Evolutionary conservation across 2,329 filamentous ascomycete species (phyloP).

Genomic region (Nigrograna mackinnonii): DNA sequence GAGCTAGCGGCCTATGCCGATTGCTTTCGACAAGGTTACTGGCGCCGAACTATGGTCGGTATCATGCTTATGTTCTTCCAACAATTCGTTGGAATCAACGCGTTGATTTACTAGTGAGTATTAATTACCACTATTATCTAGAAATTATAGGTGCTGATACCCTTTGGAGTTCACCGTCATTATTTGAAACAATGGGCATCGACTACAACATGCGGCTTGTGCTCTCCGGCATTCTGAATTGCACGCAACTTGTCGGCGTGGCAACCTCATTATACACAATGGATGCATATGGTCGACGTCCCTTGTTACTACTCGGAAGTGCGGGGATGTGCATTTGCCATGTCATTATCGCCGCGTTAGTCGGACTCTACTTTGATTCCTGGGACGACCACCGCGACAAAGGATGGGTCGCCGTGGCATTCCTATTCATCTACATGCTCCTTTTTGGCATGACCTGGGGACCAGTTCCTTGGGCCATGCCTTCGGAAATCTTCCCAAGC

Average conservation of each 20-base stretch:
- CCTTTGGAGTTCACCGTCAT: not conserved
- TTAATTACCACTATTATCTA: no score
- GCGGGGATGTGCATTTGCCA: not conserved
- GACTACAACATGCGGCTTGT: not conserved
- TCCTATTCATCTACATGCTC: not conserved
- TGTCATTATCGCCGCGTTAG: not conserved
- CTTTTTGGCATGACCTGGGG: not conserved
- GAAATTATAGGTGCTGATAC: no score
- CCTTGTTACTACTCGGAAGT: not conserved
- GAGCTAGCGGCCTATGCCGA: not conserved
- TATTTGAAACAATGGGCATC: not conserved
- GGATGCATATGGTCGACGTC: not conserved
- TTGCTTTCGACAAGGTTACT: not conserved
- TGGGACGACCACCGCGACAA: not conserved
- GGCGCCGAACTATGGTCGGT: not conserved
- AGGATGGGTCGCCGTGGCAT: not conserved
- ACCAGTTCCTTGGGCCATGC: not conserved
- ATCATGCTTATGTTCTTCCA: not conserved
- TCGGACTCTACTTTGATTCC: not conserved
- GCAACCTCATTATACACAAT: not conserved
- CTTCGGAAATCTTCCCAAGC: not conserved
- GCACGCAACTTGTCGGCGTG: not conserved
- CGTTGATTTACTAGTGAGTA: not conserved
- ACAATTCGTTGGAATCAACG: not conserved
- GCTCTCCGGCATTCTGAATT: not conserved